Percentiles rank a stretch among this genome's conserved stretches.
These are phyloP conservation scores for Exophiala phaeomuriformis DNA, from an alignment of 2,329 filamentous ascomycete species.

Conservation along the genomic window DNA sequence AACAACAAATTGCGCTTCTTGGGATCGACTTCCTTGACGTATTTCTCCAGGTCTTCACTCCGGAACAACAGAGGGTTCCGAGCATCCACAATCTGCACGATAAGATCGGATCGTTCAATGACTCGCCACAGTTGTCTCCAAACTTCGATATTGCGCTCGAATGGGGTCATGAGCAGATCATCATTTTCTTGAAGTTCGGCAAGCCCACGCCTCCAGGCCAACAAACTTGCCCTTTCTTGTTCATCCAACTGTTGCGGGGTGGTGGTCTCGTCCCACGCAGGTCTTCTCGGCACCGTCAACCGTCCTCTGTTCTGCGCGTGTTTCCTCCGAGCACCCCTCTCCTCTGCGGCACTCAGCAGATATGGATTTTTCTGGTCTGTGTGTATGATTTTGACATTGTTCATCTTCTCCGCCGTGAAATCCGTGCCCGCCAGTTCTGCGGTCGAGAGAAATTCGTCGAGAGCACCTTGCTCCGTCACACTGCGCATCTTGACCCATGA, in stretches of 20 bases:
- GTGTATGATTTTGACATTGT: slow-evolving; percentile 98
- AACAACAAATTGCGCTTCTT: slow-evolving; percentile 85
- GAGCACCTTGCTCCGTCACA: slow-evolving; percentile 89
- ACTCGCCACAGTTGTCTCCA: slow-evolving; percentile 98
- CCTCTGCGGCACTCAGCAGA: slow-evolving; percentile 75
- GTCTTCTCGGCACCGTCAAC: slow-evolving; percentile 82
- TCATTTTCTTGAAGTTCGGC: slow-evolving; percentile 91
- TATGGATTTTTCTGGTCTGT: slow-evolving; percentile 94
- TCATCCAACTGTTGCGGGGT: slow-evolving; percentile 74
- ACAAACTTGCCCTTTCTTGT: slow-evolving; percentile 68
- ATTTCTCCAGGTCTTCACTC: slow-evolving; percentile 84
- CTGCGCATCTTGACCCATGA: slow-evolving; percentile 99
- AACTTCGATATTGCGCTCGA: slow-evolving; percentile 93
- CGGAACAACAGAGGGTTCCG: slow-evolving; percentile 90
- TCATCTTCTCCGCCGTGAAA: slow-evolving; percentile 98
- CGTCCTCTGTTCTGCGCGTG: slow-evolving; percentile 71
- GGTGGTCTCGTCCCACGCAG: slow-evolving; percentile 78
- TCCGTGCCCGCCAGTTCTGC: slow-evolving; percentile 97
- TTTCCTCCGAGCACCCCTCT: slow-evolving; percentile 68
- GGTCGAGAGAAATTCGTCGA: slow-evolving; percentile 93
- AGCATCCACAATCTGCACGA: slow-evolving; percentile 98
- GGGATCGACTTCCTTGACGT: slow-evolving; percentile 85
- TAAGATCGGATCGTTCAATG: slow-evolving; percentile 88
- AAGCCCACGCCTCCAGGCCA: slow-evolving; percentile 82
- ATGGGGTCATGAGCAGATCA: slow-evolving; percentile 93